Evolutionary conservation across 1,284 basidiomycete genomes (phyloP).

Genomic region (Papiliotrema laurentii): DNA sequence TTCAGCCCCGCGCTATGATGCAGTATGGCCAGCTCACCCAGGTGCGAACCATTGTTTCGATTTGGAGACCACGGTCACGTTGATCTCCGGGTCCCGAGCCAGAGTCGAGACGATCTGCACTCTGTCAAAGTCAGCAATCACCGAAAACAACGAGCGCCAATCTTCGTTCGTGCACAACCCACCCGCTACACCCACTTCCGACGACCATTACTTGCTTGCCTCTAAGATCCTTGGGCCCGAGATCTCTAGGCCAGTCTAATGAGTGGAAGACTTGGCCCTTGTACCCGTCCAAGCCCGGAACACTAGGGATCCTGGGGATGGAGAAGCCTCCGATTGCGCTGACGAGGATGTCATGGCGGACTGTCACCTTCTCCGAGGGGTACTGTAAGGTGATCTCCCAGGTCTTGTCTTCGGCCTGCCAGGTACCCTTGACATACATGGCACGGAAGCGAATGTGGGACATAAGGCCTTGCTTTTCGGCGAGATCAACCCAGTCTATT

Average conservation of each 20-base stretch:
- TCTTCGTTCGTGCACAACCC: background rate
- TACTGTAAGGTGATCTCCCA: background rate
- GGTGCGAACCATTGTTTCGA: slow-evolving; percentile 22
- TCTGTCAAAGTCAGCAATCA: background rate
- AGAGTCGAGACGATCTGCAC: slow-evolving; percentile 21
- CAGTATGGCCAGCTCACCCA: slow-evolving; percentile 8
- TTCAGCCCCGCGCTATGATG: background rate
- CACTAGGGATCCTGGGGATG: slow-evolving; percentile 13
- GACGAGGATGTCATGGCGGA: slow-evolving; percentile 18
- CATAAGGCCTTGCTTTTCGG: background rate
- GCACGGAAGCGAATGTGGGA: slow-evolving; percentile 2
- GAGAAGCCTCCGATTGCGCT: slow-evolving; percentile 25
- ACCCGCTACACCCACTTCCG: slow-evolving; percentile 27
- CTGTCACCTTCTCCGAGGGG: background rate
- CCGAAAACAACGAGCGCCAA: background rate
- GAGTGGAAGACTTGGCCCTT: slow-evolving; percentile 19
- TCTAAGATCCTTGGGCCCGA: slow-evolving; percentile 4
- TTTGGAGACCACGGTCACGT: slow-evolving; percentile 19
- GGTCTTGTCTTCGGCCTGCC: slow-evolving; percentile 2
- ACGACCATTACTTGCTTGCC: slow-evolving; percentile 23
- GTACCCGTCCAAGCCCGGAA: slow-evolving; percentile 21
- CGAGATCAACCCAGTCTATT: slow-evolving; percentile 1
- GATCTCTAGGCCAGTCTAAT: background rate
- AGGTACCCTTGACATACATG: background rate
- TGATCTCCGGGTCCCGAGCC: slow-evolving; percentile 15